A percentile compares a stretch with the other conserved stretches of the same genome.
These are phyloP conservation scores for Rhodotorula sphaerocarpa DNA, from an alignment of 768 basidiomycete genomes.

Conservation along the genomic window DNA sequence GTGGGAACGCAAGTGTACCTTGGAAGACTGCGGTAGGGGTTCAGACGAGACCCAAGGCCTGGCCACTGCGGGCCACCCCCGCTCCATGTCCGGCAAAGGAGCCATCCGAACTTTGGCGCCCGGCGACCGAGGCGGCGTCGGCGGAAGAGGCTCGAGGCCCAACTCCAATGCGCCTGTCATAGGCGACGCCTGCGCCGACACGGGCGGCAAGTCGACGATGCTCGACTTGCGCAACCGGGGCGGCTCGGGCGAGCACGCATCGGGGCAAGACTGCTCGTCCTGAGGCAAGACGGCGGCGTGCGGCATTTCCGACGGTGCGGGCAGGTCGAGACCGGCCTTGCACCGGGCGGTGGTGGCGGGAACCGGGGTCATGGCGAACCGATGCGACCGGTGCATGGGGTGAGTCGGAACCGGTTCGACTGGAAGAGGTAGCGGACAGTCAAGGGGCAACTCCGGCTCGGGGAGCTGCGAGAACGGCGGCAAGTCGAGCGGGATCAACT, in stretches of 20 bases:
- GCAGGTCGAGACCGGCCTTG: no score
- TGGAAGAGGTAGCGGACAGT: neutral
- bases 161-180: neutral
- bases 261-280: neutral
- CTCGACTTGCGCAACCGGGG: neutral
- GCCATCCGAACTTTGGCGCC: neutral
- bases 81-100: no score
- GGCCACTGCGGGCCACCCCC: no score
- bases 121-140: neutral
- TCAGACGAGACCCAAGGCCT: neutral
- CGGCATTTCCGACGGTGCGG: no score
- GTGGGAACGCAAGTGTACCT: neutral
- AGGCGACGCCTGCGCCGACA: neutral
- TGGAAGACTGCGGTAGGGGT: neutral
- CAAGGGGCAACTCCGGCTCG: no score
- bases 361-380: constrained; percentile 9
- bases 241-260: neutral
- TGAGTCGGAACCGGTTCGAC: neutral
- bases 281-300: neutral
- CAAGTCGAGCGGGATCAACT: neutral
- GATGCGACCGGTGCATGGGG: neutral
- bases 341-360: neutral
- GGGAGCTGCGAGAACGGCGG: neutral
- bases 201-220: constrained; percentile 9
- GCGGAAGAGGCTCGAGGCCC: no score